Evolutionary conservation across 2,329 filamentous ascomycete genomes (phyloP).

Genomic region (Chaetomiaceae sp.): DNA sequence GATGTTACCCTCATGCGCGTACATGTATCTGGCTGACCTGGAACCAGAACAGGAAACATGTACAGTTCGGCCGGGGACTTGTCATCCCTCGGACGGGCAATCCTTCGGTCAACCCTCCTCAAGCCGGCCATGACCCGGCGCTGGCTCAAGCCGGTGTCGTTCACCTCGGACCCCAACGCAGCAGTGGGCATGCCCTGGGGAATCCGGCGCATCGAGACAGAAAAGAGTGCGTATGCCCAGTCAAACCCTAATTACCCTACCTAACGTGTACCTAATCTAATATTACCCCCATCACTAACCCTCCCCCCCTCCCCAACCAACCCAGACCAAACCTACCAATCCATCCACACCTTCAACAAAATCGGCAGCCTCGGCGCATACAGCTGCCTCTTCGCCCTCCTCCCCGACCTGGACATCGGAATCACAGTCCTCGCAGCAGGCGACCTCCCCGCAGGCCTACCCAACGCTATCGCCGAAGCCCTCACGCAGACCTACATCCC

Average conservation of each 20-base stretch:
- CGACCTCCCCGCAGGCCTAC: conserved; percentile 25
- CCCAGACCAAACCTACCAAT: conserved; percentile 25
- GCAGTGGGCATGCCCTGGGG: conserved; percentile 33
- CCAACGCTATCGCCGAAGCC: conserved; percentile 31
- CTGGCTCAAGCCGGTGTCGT: conserved; percentile 32
- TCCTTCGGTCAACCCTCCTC: conserved; percentile 30
- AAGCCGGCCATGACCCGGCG: conserved; percentile 30
- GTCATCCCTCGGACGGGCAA: conserved; percentile 29
- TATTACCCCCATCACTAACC: not conserved
- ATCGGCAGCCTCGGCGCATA: conserved; percentile 32
- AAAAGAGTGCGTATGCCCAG: conserved; percentile 16
- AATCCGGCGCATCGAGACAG: conserved; percentile 28
- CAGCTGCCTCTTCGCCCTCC: conserved; percentile 29
- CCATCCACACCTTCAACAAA: conserved; percentile 34
- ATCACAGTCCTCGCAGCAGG: conserved; percentile 32
- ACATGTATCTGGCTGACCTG: not conserved
- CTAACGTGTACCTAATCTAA: no score
- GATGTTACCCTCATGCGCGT: no score
- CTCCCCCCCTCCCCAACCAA: no score
- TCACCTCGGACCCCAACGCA: conserved; percentile 29
- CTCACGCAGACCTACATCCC: conserved; percentile 30
- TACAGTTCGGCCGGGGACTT: conserved; percentile 31
- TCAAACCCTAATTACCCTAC: no score
- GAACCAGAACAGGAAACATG: conserved; percentile 31
- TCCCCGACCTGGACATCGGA: conserved; percentile 34